Evolutionary conservation across 2,329 filamentous ascomycete species (phyloP).

Genomic region (Monilinia fructicola): DNA sequence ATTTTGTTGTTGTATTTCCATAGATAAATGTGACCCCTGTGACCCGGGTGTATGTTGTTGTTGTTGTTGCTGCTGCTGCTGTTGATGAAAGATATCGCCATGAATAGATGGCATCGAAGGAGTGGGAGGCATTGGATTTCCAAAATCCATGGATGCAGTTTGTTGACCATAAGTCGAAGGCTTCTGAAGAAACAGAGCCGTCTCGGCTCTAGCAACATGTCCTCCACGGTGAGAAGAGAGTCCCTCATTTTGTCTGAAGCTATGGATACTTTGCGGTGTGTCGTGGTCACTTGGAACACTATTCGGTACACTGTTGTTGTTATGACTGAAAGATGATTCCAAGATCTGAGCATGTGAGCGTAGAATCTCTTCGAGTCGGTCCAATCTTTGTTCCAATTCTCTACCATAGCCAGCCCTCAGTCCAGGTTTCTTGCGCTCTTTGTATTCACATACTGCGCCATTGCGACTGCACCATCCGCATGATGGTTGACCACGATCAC

Average conservation of each 20-base stretch:
- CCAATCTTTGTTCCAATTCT: constrained; percentile 70
- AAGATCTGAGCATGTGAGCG: constrained; percentile 66
- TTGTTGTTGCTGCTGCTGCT: constrained; percentile 28
- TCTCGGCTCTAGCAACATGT: constrained; percentile 53
- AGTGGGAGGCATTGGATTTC: constrained; percentile 45
- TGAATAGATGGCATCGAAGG: constrained; percentile 47
- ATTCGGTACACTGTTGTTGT: constrained; percentile 36
- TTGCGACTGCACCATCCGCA: constrained; percentile 69
- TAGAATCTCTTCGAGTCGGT: constrained; percentile 66
- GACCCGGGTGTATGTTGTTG: constrained; percentile 38
- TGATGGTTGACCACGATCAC: constrained; percentile 71
- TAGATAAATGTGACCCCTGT: constrained; percentile 13
- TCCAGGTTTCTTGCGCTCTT: constrained; percentile 67
- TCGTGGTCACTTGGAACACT: constrained; percentile 57
- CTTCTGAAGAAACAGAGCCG: constrained; percentile 62
- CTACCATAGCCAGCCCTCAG: constrained; percentile 66
- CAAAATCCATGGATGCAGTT: constrained; percentile 52
- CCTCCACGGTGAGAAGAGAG: constrained; percentile 32
- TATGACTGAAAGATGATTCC: constrained; percentile 51
- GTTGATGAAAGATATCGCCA: constrained; percentile 50
- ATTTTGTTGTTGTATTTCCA: constrained; percentile 39
- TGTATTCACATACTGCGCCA: constrained; percentile 63
- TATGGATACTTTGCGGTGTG: constrained; percentile 51
- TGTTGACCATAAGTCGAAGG: constrained; percentile 50
- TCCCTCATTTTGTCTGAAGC: constrained; percentile 53